phyloP scores from a whole-genome alignment of 192 early-diverging fungal species.

The Coemansia reversa region DNA sequence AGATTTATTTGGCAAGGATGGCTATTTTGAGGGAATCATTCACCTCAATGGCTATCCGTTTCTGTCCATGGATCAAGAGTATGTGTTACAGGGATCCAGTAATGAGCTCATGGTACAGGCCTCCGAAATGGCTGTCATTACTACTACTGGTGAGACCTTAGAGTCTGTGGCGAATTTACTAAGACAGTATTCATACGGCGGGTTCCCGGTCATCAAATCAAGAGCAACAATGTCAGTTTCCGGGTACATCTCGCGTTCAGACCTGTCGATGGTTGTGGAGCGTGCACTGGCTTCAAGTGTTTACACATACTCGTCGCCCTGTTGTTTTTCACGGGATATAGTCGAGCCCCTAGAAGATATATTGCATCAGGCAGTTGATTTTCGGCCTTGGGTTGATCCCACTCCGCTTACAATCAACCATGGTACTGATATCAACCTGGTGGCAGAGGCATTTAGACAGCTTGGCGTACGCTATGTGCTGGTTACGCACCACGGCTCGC shows the following conservation, averaged over 20 bases:
- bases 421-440: slow-evolving; percentile 61
- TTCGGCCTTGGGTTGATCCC: slow-evolving; percentile 66
- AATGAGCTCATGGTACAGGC: slow-evolving; percentile 64
- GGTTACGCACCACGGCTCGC: slow-evolving; percentile 50
- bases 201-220: slow-evolving; percentile 71
- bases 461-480: slow-evolving; percentile 63
- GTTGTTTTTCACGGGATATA: slow-evolving; percentile 18
- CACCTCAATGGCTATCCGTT: slow-evolving; percentile 67
- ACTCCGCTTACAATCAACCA: slow-evolving; percentile 67
- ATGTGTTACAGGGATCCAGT: slow-evolving; percentile 53
- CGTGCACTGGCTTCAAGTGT: slow-evolving; percentile 20
- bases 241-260: slow-evolving; percentile 70
- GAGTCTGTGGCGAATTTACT: slow-evolving; percentile 50
- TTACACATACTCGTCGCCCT: slow-evolving; percentile 30
- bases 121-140: slow-evolving; percentile 61
- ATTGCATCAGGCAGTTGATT: slow-evolving; percentile 46
- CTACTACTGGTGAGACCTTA: slow-evolving; percentile 51
- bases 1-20: slow-evolving; percentile 54
- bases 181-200: slow-evolving; percentile 58
- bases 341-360: not conserved
- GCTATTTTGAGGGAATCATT: slow-evolving; percentile 58
- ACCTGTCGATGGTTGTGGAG: slow-evolving; percentile 47
- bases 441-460: slow-evolving; percentile 67
- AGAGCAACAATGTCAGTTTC: slow-evolving; percentile 59
- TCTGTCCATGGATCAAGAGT: slow-evolving; percentile 62